Evolutionary conservation across 805 yeast genomes (phyloP).

Genomic region (Ascoidea tarda): DNA sequence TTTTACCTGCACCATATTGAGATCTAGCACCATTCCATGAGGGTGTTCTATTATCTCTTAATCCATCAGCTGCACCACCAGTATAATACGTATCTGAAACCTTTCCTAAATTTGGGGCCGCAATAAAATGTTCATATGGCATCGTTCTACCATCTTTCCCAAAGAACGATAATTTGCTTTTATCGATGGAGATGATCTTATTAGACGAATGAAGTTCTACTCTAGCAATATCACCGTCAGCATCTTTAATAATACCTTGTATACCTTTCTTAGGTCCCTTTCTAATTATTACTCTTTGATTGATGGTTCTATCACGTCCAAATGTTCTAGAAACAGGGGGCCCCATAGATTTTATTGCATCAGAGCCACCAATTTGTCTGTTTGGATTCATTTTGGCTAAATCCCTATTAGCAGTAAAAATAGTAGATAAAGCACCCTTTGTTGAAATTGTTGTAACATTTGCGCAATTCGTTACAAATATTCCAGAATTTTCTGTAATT

Average conservation of each 20-base stretch:
- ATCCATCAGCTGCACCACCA: conserved; percentile 10
- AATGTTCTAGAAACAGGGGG: conserved; percentile 42
- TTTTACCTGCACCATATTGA: conserved; percentile 14
- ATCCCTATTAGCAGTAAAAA: conserved; percentile 41
- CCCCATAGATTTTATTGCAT: conserved; percentile 18
- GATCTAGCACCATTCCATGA: conserved; percentile 19
- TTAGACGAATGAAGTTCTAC: conserved; percentile 89
- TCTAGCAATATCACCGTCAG: conserved; percentile 83
- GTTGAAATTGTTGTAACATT: conserved; percentile 77
- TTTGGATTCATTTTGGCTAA: conserved; percentile 81
- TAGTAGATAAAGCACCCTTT: conserved; percentile 55
- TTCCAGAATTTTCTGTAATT: conserved; percentile 76
- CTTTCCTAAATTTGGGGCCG: conserved; percentile 29
- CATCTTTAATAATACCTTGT: conserved; percentile 85
- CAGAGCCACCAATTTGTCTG: conserved; percentile 25
- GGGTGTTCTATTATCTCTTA: conserved; percentile 5
- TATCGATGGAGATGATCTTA: conserved; percentile 75
- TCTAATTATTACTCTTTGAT: conserved; percentile 74
- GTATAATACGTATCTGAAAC: neutral
- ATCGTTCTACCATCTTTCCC: conserved; percentile 55
- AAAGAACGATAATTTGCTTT: conserved; percentile 61
- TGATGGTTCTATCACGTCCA: conserved; percentile 72
- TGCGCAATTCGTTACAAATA: conserved; percentile 65
- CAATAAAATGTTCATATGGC: conserved; percentile 62
- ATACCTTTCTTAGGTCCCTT: conserved; percentile 92